phyloP scores from a whole-genome alignment of 176 grass and related monocot genomes.

The Hsuehochloa calcarea region DNA sequence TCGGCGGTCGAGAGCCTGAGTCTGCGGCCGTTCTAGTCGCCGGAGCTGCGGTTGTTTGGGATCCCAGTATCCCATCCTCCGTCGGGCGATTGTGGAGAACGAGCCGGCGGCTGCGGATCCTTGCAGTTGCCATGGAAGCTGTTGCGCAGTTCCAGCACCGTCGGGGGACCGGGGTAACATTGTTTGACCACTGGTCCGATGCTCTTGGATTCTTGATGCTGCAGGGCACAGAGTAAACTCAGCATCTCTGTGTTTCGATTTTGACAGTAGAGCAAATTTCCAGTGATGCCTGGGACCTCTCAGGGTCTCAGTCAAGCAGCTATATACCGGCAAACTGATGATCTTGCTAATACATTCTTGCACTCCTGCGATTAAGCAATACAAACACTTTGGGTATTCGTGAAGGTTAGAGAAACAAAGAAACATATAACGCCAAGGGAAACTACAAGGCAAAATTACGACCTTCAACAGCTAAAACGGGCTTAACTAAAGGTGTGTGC shows the following conservation, averaged over 20 bases:
- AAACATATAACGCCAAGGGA: background rate
- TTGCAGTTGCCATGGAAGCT: background rate
- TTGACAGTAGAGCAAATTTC: no score
- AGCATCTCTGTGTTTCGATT: no score
- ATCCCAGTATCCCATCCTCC: background rate
- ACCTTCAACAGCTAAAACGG: background rate
- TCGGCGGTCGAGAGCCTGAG: background rate
- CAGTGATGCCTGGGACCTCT: no score
- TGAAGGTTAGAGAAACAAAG: background rate
- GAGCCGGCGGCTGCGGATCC: background rate
- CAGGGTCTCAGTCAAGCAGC: no score
- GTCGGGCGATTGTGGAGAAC: background rate
- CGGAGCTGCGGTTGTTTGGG: background rate
- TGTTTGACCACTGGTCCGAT: no score
- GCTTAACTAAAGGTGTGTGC: background rate
- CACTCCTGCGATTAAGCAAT: no score
- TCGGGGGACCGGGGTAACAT: background rate
- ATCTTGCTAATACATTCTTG: background rate
- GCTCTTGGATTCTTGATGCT: background rate
- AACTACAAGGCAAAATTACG: background rate
- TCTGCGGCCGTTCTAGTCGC: background rate
- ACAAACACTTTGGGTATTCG: background rate
- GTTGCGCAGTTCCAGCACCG: background rate
- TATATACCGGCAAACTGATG: background rate
- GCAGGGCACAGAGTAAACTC: background rate